Evolutionary conservation across 140 eudicot genomes (phyloP).

Genomic region (Anethum foeniculum): DNA sequence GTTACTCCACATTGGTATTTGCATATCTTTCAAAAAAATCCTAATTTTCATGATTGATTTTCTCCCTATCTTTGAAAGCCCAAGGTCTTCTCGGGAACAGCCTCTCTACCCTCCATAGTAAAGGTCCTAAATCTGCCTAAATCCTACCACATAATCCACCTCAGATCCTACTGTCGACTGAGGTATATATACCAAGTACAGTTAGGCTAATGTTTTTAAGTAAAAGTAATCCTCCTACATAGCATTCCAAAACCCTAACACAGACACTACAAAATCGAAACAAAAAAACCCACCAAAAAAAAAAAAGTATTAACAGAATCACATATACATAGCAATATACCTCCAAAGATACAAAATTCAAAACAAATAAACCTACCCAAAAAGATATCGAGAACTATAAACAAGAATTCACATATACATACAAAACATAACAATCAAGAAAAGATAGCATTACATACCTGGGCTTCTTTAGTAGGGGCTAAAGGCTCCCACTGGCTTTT

Average conservation of each 20-base stretch:
- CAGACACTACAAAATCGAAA: not conserved
- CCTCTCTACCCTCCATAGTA: not conserved
- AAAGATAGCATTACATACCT: constrained; percentile 33
- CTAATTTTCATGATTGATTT: not conserved
- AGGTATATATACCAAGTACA: not conserved
- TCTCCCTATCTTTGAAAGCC: not conserved
- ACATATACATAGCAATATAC: not conserved
- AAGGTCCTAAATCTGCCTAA: not conserved
- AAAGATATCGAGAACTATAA: not conserved
- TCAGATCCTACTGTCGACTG: not conserved
- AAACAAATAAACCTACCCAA: not conserved
- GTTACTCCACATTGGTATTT: not conserved
- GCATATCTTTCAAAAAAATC: not conserved
- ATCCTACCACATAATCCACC: not conserved
- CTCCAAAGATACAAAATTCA: not conserved
- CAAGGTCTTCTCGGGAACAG: not conserved
- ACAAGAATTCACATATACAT: not conserved
- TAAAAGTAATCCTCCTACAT: not conserved
- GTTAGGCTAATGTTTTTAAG: not conserved
- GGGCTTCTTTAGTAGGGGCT: constrained; percentile 99
- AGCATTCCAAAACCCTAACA: not conserved
- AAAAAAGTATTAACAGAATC: not conserved
- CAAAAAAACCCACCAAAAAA: not conserved
- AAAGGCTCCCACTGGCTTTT: constrained; percentile 70
- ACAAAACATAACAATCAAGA: not conserved